phyloP scores from a whole-genome alignment of 2,329 filamentous ascomycete genomes.

The Dactylellina cionopaga region DNA sequence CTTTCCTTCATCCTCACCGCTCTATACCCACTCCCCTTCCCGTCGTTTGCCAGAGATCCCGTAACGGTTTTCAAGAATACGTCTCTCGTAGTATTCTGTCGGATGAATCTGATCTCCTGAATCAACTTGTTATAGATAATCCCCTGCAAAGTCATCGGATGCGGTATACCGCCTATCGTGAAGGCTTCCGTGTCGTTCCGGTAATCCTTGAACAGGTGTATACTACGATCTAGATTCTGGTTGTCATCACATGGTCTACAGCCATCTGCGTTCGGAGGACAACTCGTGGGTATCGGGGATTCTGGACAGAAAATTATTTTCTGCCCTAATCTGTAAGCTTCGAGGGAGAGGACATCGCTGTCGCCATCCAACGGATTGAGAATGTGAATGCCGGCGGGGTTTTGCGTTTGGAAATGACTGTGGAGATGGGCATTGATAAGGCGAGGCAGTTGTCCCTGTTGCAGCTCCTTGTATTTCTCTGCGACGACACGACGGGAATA shows the following conservation, averaged over 20 bases:
- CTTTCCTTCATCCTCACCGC: slow-evolving; percentile 81
- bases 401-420: slow-evolving; percentile 81
- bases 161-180: slow-evolving; percentile 86
- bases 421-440: slow-evolving; percentile 89
- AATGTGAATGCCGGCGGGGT: slow-evolving; percentile 79
- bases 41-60: slow-evolving; percentile 72
- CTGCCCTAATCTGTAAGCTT: slow-evolving; percentile 76
- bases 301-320: slow-evolving; percentile 79
- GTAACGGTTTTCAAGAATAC: slow-evolving; percentile 80
- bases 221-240: no score
- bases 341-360: slow-evolving; percentile 76
- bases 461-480: slow-evolving; percentile 73
- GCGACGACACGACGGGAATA: slow-evolving; percentile 75
- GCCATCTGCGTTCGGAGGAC: slow-evolving; percentile 76
- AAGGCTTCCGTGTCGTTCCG: slow-evolving; percentile 77
- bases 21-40: slow-evolving; percentile 72
- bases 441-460: slow-evolving; percentile 68
- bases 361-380: slow-evolving; percentile 81
- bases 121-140: slow-evolving; percentile 68
- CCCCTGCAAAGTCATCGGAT: slow-evolving; percentile 84
- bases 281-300: slow-evolving; percentile 77
- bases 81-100: slow-evolving; percentile 76
- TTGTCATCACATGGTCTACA: slow-evolving; percentile 80
- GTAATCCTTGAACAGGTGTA: slow-evolving; percentile 66
- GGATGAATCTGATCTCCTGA: slow-evolving; percentile 73